Evolutionary conservation across 192 early-diverging fungal species (phyloP).

Genomic region (Jimgerdemannia lactiflua): DNA sequence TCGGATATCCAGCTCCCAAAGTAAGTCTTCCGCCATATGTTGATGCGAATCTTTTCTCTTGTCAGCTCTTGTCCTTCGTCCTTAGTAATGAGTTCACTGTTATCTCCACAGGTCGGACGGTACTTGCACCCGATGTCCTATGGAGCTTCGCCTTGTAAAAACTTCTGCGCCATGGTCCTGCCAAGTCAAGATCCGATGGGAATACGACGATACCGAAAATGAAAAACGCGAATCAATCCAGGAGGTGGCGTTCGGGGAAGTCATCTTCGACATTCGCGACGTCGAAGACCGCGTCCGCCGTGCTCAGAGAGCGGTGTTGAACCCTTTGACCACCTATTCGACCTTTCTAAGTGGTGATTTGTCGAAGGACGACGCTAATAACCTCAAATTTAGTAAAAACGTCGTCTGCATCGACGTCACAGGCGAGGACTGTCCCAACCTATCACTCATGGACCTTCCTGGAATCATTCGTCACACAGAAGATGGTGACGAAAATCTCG

Average conservation of each 20-base stretch:
- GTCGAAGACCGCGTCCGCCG: slow-evolving; percentile 44
- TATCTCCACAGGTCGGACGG: neutral
- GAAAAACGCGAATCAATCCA: slow-evolving; percentile 19
- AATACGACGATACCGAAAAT: slow-evolving; percentile 39
- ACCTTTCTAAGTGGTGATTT: neutral
- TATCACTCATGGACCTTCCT: too few species aligned
- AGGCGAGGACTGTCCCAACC: slow-evolving; percentile 31
- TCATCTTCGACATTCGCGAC: slow-evolving; percentile 22
- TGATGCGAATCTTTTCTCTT: too few species aligned
- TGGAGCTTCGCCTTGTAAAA: slow-evolving; percentile 45
- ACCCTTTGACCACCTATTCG: slow-evolving; percentile 29
- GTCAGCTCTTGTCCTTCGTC: too few species aligned
- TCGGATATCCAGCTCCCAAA: neutral
- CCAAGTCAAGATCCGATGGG: slow-evolving; percentile 40
- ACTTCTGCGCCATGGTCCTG: slow-evolving; percentile 31
- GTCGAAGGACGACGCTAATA: slow-evolving; percentile 43
- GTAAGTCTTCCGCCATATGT: neutral
- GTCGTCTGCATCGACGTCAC: slow-evolving; percentile 55
- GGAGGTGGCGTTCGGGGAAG: slow-evolving; percentile 36
- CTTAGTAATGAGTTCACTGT: neutral
- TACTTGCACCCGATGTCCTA: slow-evolving; percentile 50
- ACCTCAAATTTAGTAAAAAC: slow-evolving; percentile 46
- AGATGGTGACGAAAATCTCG: too few species aligned
- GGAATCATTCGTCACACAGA: too few species aligned
- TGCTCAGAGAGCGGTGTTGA: slow-evolving; percentile 54